A percentile compares a stretch with the other conserved stretches of the same genome.
Evolutionary conservation across 768 basidiomycete genomes (phyloP).

Genomic region (Russula sp.): DNA sequence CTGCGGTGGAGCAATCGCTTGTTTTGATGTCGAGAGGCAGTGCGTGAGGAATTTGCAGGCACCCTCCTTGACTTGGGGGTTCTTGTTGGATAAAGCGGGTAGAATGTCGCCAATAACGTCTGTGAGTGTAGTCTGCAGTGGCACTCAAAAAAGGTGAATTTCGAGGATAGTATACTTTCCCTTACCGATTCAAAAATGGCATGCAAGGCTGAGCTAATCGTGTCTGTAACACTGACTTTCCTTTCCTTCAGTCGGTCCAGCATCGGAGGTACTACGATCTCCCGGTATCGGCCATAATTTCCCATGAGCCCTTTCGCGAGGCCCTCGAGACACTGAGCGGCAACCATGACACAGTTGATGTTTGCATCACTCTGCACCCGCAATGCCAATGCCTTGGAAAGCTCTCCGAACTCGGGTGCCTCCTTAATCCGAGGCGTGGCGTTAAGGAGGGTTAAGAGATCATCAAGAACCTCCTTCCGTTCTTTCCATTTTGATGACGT

Average conservation of each 20-base stretch:
- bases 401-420: conserved; percentile 68
- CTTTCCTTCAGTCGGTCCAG: conserved; percentile 91
- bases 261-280: conserved; percentile 69
- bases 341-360: conserved; percentile 90
- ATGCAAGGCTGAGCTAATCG: conserved; percentile 83
- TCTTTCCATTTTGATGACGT: conserved; percentile 98
- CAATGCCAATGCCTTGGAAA: conserved; percentile 70
- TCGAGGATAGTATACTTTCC: conserved; percentile 23
- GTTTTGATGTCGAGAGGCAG: conserved; percentile 66
- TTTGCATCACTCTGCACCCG: conserved; percentile 90
- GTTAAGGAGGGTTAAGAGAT: conserved; percentile 66
- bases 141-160: conserved; percentile 22
- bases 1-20: conserved; percentile 68
- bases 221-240: conserved; percentile 86
- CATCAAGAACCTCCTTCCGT: conserved; percentile 86
- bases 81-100: conserved; percentile 78
- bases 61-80: conserved; percentile 95
- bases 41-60: conserved; percentile 84
- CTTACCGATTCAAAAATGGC: conserved; percentile 81
- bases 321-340: conserved; percentile 79
- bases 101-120: conserved; percentile 84
- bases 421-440: conserved; percentile 77
- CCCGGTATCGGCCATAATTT: conserved; percentile 71
- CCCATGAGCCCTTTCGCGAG: conserved; percentile 78
- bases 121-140: conserved; percentile 62